Conservation (phyloP, 148 eudicot species). For the Simmondsia chinensis region DNA sequence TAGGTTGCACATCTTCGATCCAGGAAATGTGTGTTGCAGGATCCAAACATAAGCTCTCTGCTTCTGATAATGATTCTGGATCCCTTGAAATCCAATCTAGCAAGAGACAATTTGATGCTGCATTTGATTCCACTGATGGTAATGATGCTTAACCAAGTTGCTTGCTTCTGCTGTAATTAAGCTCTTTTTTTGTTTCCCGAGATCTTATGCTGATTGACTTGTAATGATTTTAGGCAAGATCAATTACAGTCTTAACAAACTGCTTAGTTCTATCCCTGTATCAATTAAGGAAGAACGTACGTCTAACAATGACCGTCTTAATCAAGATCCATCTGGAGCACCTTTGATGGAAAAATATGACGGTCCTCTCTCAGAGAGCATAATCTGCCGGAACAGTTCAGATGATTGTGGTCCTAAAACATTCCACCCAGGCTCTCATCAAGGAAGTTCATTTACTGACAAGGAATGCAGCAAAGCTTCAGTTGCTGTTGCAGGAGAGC, state of each 20-base stretch:
- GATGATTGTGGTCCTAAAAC: constrained; percentile 21
- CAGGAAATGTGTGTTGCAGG: constrained; percentile 1
- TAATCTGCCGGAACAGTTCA: constrained; percentile 26
- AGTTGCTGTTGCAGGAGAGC: constrained; percentile 9
- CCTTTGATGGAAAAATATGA: constrained; percentile 12
- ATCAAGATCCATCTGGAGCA: constrained; percentile 10
- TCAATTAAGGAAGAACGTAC: constrained; percentile 9
- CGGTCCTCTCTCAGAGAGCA: constrained; percentile 43
- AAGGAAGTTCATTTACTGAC: constrained; percentile 5
- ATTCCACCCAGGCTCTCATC: constrained; percentile 16
- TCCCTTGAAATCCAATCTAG: constrained; percentile 10
- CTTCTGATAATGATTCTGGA: constrained; percentile 9
- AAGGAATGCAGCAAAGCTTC: constrained; percentile 5
- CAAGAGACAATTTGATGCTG: constrained; percentile 13
- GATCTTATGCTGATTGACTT: constrained; percentile 6
- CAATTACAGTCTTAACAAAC: constrained; percentile 10
- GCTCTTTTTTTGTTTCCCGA: neutral
- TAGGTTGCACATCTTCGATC: constrained; percentile 8
- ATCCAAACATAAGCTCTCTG: constrained; percentile 8
- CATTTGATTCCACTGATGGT: constrained; percentile 25
- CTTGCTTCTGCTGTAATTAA: neutral
- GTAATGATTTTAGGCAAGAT: constrained; percentile 13
- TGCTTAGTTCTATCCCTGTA: constrained; percentile 4
- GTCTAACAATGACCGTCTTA: constrained; percentile 8
- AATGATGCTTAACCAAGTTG: neutral